A percentile compares a stretch with the other conserved stretches of the same genome.
Conservation (phyloP, 495 filamentous ascomycete genomes). For the Annulohypoxylon maeteangense region DNA sequence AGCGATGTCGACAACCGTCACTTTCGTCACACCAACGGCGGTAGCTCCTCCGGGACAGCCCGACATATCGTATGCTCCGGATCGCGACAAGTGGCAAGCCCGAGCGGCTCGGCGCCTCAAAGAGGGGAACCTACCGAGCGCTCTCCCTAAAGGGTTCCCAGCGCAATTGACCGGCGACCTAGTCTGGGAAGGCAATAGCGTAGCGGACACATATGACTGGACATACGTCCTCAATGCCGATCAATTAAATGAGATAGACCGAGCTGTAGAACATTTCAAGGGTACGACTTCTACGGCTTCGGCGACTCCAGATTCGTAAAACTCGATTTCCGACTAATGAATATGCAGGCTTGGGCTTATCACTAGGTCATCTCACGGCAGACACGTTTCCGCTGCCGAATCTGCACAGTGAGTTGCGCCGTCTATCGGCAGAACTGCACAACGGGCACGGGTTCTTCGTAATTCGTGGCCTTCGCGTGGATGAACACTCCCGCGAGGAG, state of each 20-base stretch:
- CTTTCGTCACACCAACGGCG: conserved; percentile 33
- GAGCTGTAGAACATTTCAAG: conserved; percentile 66
- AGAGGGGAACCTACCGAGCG: conserved; percentile 54
- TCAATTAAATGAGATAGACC: conserved; percentile 66
- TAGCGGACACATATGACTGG: conserved; percentile 63
- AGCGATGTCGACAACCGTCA: conserved; percentile 40
- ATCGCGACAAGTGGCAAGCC: conserved; percentile 65
- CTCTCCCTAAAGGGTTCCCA: conserved; percentile 64
- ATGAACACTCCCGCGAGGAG: conserved; percentile 64
- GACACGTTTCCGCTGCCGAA: conserved; percentile 68
- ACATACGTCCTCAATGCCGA: conserved; percentile 58
- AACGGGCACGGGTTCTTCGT: conserved; percentile 71
- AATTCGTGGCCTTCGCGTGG: conserved; percentile 65
- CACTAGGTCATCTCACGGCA: conserved; percentile 60
- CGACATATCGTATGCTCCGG: conserved; percentile 68
- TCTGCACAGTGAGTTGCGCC: conserved; percentile 58
- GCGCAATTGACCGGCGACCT: conserved; percentile 57
- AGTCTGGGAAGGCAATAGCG: conserved; percentile 68
- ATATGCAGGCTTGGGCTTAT: conserved; percentile 53
- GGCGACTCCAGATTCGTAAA: neutral
- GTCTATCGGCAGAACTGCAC: conserved; percentile 65
- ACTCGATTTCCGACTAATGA: neutral
- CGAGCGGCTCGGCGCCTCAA: conserved; percentile 56
- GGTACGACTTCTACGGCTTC: conserved; percentile 49
- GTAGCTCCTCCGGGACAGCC: conserved; percentile 48